Evolutionary conservation across 345 rosid genomes (phyloP), one percentile per base, ranked within the genome.

Genomic region (Leavenworthia alabamica): DNA sequence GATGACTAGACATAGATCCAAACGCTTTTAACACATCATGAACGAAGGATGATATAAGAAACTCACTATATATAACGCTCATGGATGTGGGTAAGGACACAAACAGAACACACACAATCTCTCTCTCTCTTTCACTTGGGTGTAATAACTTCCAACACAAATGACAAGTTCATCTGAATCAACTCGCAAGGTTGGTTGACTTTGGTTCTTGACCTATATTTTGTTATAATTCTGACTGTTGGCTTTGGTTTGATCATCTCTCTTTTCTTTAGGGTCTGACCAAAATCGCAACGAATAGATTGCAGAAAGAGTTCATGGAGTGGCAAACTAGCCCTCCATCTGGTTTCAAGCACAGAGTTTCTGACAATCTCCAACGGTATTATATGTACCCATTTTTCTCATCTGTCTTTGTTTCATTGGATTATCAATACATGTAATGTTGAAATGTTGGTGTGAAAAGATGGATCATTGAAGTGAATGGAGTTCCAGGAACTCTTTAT

Each of bases 261-360:
- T 28, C 16, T 37, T 27, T 15, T 35, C 22, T 3, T n/a, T 44
- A 92, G 99, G 79, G 80, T 42, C 86, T 93, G 66, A 93, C 97
- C 75, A 93, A 89, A 88, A 93, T 93, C 56, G 99, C 99, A 3
- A 75, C 84, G 69, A 89, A 89, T 64, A 82, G 99, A 46, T 84
- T 93, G 52, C 99, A 93, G 64, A 93, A 93, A 58, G 99, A 93
- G 86, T 82, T 93, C 31, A 80, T 82, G 47, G 99, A 93, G 74
- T 93, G 99, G 99, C 97, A 89, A 75, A 79, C 86, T 68, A 86
- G 77, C 73, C 97, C 99, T 73, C 99, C 96, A 37, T 14, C 73
- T n/a, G 97, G 97, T 17, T 89, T 93, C 80, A 89, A 82, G 65
- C 97, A 85, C 62, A 89, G 84, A 77, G 91, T 84, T 81, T 80